Evolutionary conservation across 2,329 filamentous ascomycete species (phyloP).

Genomic region (Fonsecaea monophora): DNA sequence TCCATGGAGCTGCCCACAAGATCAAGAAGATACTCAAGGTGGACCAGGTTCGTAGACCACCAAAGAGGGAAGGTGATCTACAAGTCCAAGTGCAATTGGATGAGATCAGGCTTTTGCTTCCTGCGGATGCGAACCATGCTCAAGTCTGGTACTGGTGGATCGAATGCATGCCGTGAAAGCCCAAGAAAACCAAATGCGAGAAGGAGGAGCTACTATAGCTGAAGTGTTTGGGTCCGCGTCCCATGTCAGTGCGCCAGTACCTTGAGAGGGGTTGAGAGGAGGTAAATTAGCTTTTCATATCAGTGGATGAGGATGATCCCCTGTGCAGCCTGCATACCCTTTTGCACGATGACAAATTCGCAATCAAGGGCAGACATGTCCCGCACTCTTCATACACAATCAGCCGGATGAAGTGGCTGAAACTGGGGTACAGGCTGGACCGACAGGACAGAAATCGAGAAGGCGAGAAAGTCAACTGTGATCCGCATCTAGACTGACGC

Average conservation of each 20-base stretch:
- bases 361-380: neutral
- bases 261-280: neutral
- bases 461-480: neutral
- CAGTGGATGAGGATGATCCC: neutral
- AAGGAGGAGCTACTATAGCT: neutral
- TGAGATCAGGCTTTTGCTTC: neutral
- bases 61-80: neutral
- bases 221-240: neutral
- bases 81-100: neutral
- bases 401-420: neutral
- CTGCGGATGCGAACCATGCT: constrained; percentile 15
- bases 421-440: neutral
- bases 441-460: neutral
- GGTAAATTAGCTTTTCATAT: neutral
- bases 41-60: neutral
- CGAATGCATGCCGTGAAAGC: neutral
- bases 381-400: neutral
- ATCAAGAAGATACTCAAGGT: neutral
- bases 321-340: neutral
- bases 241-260: neutral
- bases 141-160: constrained; percentile 8
- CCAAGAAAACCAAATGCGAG: neutral
- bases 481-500: neutral
- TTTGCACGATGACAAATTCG: neutral
- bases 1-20: neutral